Conservation (phyloP, 2,329 filamentous ascomycete species). For the Hortaea werneckii region DNA sequence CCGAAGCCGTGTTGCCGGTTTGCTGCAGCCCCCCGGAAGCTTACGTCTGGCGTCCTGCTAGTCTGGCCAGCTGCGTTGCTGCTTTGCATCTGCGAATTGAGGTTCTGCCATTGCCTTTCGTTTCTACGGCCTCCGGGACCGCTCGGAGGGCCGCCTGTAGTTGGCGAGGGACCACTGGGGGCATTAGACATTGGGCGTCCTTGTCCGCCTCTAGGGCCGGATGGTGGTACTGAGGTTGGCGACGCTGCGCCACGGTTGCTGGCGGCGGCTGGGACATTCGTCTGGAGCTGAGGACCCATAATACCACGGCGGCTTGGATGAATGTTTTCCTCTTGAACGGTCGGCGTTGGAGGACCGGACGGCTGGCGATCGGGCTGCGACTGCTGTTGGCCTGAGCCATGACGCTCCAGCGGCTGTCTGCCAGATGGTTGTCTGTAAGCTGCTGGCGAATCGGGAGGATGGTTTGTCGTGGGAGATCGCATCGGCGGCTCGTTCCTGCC, state of each 20-base stretch:
- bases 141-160: slow-evolving; percentile 15
- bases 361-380: slow-evolving; percentile 5
- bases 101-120: slow-evolving; percentile 15
- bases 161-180: slow-evolving; percentile 21
- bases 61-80: slow-evolving; percentile 2
- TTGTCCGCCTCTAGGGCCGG: slow-evolving; percentile 16
- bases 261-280: slow-evolving; percentile 11
- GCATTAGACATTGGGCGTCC: slow-evolving; percentile 14
- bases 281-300: slow-evolving; percentile 16
- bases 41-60: slow-evolving; percentile 14
- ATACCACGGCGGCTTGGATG: slow-evolving; percentile 22
- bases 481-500: slow-evolving; percentile 9
- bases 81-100: slow-evolving; percentile 16
- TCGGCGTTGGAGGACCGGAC: slow-evolving; percentile 19
- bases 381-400: slow-evolving; percentile 6
- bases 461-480: slow-evolving; percentile 16
- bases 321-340: slow-evolving; percentile 15
- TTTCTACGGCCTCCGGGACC: slow-evolving; percentile 17
- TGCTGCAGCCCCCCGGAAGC: slow-evolving; percentile 23
- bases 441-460: slow-evolving; percentile 14
- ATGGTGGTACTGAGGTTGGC: slow-evolving; percentile 20
- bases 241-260: slow-evolving; percentile 15
- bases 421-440: slow-evolving; percentile 7
- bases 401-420: slow-evolving; percentile 13
- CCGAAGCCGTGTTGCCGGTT: slow-evolving; percentile 12